Evolutionary conservation across 257 asterid species (phyloP), one percentile per base, ranked within the genome.

Genomic region (Coffea canephora): DNA sequence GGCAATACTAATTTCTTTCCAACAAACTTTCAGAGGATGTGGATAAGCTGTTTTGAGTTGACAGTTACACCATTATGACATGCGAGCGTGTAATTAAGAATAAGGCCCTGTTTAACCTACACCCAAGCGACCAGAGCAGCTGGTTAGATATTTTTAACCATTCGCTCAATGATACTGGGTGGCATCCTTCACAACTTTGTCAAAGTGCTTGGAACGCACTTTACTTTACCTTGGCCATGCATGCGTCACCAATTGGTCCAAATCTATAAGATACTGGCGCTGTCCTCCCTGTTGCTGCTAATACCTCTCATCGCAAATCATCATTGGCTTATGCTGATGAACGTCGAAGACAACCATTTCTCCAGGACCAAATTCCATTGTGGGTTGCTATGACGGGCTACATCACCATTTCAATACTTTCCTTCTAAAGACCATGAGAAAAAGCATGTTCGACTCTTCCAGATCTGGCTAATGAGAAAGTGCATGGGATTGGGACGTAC

Each of bases 131-230:
- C 31, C 31, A 27, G 31, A 27, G 31, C 31, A 27, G 31, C 31
- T 27, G 31, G 31, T 27, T 27, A 27, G 31, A 27, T 27, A 27
- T 27, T 27, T 27, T 27, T 27, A 27, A 27, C 31, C 31, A 27
- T 27, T 27, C 31, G 31, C 31, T 27, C 31, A 27, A 91, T 94
- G 97, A 94, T 93, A 80, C 98, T 94, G 25, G 98, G 98, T 23
- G 98, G 92, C 74, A 97, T 97, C 76, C 94, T 93, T 79, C 93
- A 91, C 87, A 95, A 91, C 87, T 93, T 95, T 84, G 12, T 86
- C 75, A 95, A 91, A 82, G 96, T 91, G 79, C 90, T 95, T 48
- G 87, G 96, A 27, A 41, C 94, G 85, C 66, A 95, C 98, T 6
- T 2, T 87, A 52, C 78, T 73, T 64, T 96, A 96, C 21, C 62